phyloP scores from a whole-genome alignment of 164 flowering plant species.

The Magnolia sinica region DNA sequence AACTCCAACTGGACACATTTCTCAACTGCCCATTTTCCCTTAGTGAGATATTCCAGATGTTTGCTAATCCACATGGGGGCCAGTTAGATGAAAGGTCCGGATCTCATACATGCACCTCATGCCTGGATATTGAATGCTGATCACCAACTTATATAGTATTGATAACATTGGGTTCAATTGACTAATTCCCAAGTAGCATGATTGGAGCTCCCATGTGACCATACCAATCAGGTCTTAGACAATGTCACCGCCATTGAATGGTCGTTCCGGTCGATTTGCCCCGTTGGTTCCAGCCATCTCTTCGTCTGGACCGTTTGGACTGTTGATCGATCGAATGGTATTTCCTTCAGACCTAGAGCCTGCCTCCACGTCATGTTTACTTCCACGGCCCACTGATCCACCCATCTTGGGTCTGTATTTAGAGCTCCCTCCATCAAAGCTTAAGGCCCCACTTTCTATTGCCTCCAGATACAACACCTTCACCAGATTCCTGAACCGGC shows the following conservation, averaged over 20 bases:
- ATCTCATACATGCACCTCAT: no score
- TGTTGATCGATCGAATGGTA: neutral
- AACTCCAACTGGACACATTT: no score
- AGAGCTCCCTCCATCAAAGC: slow-evolving; percentile 26
- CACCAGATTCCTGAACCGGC: slow-evolving; percentile 63
- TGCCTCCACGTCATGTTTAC: neutral
- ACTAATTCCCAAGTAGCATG: neutral
- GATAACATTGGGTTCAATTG: neutral
- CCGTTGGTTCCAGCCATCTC: neutral
- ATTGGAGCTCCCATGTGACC: neutral
- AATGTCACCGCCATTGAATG: neutral
- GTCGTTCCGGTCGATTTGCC: neutral
- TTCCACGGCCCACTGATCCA: neutral
- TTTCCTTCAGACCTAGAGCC: neutral
- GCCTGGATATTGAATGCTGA: no score
- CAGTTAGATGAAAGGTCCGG: no score
- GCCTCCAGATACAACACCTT: slow-evolving; percentile 68
- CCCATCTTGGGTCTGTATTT: slow-evolving; percentile 5
- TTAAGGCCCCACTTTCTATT: slow-evolving; percentile 33
- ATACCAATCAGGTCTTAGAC: neutral
- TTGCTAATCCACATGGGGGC: no score
- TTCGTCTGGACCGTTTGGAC: neutral
- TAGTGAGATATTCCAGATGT: no score
- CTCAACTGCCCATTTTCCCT: no score
- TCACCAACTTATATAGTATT: no score